phyloP scores from a whole-genome alignment of 1,284 basidiomycete species.

The Neotropicomus parvogracilis region DNA sequence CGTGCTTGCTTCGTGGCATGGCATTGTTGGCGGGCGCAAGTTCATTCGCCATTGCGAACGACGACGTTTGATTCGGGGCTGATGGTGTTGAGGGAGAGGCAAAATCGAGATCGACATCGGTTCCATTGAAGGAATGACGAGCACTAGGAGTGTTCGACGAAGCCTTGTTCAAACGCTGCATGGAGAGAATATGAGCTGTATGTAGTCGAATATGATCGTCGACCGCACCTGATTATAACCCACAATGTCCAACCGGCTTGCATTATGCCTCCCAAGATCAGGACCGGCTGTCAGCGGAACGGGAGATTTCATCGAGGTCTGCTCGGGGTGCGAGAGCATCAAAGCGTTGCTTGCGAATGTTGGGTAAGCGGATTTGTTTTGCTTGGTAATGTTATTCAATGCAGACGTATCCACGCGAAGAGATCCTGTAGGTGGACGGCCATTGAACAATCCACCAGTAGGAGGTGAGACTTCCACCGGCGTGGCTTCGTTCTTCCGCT shows the following conservation, averaged over 20 bases:
- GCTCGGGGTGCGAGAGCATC: constrained; percentile 60
- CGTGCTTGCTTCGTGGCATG: constrained; percentile 57
- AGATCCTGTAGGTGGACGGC: constrained; percentile 60
- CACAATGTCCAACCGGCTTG: constrained; percentile 64
- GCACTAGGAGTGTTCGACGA: constrained; percentile 51
- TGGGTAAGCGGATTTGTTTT: constrained; percentile 81
- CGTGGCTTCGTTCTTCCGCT: constrained; percentile 55
- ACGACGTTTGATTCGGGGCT: constrained; percentile 36
- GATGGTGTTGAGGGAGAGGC: constrained; percentile 47
- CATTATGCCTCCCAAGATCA: constrained; percentile 71
- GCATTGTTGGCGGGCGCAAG: constrained; percentile 27
- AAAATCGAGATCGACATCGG: constrained; percentile 59
- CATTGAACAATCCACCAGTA: constrained; percentile 44
- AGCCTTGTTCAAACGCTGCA: constrained; percentile 49
- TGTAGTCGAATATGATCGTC: constrained; percentile 6
- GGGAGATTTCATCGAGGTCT: constrained; percentile 60
- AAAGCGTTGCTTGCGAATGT: constrained; percentile 71
- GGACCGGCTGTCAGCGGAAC: constrained; percentile 76
- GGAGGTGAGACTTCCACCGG: constrained; percentile 45
- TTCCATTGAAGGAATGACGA: constrained; percentile 70
- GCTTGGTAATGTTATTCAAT: constrained; percentile 58
- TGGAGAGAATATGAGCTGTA: constrained; percentile 14
- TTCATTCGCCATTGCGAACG: constrained; percentile 46
- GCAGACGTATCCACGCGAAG: constrained; percentile 70
- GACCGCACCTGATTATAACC: constrained; percentile 61